Conservation (phyloP, 495 filamentous ascomycete species). For the Platismatia glauca region DNA sequence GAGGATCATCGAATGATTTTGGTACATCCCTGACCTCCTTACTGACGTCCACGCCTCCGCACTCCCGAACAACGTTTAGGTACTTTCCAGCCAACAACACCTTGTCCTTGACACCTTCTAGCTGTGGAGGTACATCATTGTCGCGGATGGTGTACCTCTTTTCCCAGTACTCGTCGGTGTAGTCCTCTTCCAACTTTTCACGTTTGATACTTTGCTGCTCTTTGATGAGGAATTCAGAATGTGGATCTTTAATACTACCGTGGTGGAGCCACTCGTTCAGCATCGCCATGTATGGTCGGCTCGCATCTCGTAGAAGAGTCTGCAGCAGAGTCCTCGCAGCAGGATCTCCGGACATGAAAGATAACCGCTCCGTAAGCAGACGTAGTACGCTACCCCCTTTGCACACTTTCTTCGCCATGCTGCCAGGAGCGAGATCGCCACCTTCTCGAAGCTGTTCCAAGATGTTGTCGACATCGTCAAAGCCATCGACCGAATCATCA, state of each 20-base stretch:
- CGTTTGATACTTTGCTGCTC: conserved; percentile 92
- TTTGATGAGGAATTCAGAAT: conserved; percentile 87
- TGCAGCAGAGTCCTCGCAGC: conserved; percentile 72
- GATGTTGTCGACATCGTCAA: conserved; percentile 78
- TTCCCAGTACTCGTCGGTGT: conserved; percentile 99
- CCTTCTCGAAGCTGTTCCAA: conserved; percentile 72
- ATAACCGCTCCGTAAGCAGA: conserved; percentile 71
- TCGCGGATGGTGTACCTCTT: conserved; percentile 91
- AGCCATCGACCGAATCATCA: conserved; percentile 74
- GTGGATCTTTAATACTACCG: conserved; percentile 88
- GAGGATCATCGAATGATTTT: conserved; percentile 77
- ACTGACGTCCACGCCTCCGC: conserved; percentile 89
- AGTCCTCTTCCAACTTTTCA: conserved; percentile 87
- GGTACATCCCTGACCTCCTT: conserved; percentile 84
- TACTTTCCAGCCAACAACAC: conserved; percentile 94
- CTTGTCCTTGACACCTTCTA: conserved; percentile 86
- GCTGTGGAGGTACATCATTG: conserved; percentile 82
- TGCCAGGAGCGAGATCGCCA: conserved; percentile 63
- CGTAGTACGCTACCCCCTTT: conserved; percentile 88
- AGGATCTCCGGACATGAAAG: conserved; percentile 86
- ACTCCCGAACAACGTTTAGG: conserved; percentile 93
- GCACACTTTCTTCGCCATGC: conserved; percentile 83
- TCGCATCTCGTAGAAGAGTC: conserved; percentile 74
- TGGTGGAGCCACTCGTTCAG: conserved; percentile 98
- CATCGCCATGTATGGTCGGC: conserved; percentile 94